Base-by-base conservation (phyloP, 176 grass and related monocot species). In the Coix lacrymajobi region DNA sequence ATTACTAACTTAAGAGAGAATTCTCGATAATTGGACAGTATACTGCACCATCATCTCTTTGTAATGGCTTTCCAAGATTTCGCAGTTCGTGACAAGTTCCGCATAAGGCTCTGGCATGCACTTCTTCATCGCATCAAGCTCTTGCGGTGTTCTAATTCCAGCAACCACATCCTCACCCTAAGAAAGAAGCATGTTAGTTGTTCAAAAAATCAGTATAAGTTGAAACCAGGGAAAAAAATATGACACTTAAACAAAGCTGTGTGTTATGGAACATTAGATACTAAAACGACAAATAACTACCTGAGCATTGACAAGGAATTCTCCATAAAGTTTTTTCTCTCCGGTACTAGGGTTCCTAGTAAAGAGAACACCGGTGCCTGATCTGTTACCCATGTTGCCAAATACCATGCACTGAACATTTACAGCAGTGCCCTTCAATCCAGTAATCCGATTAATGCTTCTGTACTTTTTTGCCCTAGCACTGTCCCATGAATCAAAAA, bases 401-500 rank as follows among this genome's bases (percentile, higher is more conserved):
- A 92, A 97, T 65, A 97, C 95, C 95, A 97, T 97, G 69, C 90
- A 92, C 86, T 97, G 95, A 32, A 97, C 90, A 68, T 97, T 97
- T 12, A 97, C 92, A 10, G 95, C 95, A 7, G 95, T 97, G 32
- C 95, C 95, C 84, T 69, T 94, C 19, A 97, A 76, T 62, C 92
- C 92, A 10, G 83, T 94, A 75, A 97, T 94, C 88, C 81, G 84
- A 60, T 97, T 97, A 40, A 97, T 97, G 81, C 84, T 97, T 76
- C 95, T 82, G 62, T 94, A 97, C 79, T 97, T 97, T 4, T 83
- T 97, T 1, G 95, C 95, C n/a, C 95, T 88, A 3, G 88, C 34
- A 9, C 92, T 97, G 60, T 97, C 90, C 95, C 95, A 97, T 2
- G 95, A 97, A 40, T 94, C 75, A 11, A 97, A 97, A 43, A 94